Evolutionary conservation across 805 yeast species (phyloP).

Genomic region (Dipodascus geniculatus): DNA sequence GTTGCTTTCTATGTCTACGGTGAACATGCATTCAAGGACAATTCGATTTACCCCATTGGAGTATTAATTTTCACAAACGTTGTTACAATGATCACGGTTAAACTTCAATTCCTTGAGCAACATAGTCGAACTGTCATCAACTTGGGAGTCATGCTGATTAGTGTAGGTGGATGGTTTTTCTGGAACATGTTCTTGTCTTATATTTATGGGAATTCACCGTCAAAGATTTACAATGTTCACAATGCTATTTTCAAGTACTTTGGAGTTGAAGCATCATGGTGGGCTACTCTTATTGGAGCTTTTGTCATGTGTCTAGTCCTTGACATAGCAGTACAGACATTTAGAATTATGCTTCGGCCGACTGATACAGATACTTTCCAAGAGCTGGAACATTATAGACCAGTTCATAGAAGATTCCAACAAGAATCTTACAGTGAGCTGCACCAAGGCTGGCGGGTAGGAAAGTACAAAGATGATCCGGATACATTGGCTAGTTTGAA

Average conservation of each 20-base stretch:
- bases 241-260: slow-evolving; percentile 58
- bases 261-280: slow-evolving; percentile 75
- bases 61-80: slow-evolving; percentile 62
- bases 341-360: slow-evolving; percentile 46
- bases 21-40: slow-evolving; percentile 48
- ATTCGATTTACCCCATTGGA: slow-evolving; percentile 74
- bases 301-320: slow-evolving; percentile 46
- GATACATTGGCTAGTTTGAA: neutral
- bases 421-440: slow-evolving; percentile 59
- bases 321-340: slow-evolving; percentile 52
- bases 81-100: slow-evolving; percentile 61
- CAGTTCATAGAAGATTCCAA: slow-evolving; percentile 60
- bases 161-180: slow-evolving; percentile 72
- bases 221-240: slow-evolving; percentile 56
- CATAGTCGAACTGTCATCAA: slow-evolving; percentile 56
- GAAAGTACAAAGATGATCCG: neutral
- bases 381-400: slow-evolving; percentile 57
- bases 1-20: slow-evolving; percentile 63
- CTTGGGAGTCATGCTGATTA: slow-evolving; percentile 50
- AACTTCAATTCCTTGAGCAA: slow-evolving; percentile 74
- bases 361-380: slow-evolving; percentile 74
- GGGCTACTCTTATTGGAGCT: slow-evolving; percentile 62
- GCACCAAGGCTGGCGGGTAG: slow-evolving; percentile 15
- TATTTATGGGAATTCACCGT: slow-evolving; percentile 42
- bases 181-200: slow-evolving; percentile 75